Evolutionary conservation across 495 filamentous ascomycete genomes (phyloP).

Genomic region (Parathielavia appendiculata): DNA sequence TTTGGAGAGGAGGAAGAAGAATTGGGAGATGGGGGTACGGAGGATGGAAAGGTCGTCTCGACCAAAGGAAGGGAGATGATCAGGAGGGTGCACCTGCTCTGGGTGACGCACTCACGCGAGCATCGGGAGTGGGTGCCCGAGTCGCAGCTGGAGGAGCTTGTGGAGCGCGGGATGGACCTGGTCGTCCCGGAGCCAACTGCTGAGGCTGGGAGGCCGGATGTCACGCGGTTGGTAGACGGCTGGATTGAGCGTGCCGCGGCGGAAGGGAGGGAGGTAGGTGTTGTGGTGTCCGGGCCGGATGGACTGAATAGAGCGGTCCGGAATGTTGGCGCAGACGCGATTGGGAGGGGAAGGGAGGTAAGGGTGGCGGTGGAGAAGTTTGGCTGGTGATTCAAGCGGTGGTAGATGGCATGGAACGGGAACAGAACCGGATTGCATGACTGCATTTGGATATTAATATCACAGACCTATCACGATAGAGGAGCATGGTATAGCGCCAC

Average conservation of each 20-base stretch:
- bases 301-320: slow-evolving; percentile 47
- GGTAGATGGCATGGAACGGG: no score
- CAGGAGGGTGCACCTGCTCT: slow-evolving; percentile 47
- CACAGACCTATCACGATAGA: no score
- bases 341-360: slow-evolving; percentile 38
- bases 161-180: slow-evolving; percentile 42
- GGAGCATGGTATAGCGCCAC: no score
- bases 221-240: slow-evolving; percentile 33
- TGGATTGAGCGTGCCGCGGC: slow-evolving; percentile 29
- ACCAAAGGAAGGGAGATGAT: background rate
- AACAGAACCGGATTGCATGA: background rate
- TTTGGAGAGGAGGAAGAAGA: background rate
- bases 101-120: slow-evolving; percentile 48
- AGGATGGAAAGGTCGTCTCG: background rate
- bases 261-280: slow-evolving; percentile 33
- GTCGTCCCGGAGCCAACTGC: slow-evolving; percentile 48
- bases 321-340: slow-evolving; percentile 47
- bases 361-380: slow-evolving; percentile 47
- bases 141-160: slow-evolving; percentile 42
- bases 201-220: slow-evolving; percentile 49
- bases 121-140: slow-evolving; percentile 49
- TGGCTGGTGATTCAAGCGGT: slow-evolving; percentile 43
- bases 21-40: background rate
- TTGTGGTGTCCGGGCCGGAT: slow-evolving; percentile 53
- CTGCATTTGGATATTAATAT: background rate